A percentile compares a stretch with the other conserved stretches of the same genome.
Conservation (phyloP, 495 filamentous ascomycete genomes). For the Niebla homalea region DNA sequence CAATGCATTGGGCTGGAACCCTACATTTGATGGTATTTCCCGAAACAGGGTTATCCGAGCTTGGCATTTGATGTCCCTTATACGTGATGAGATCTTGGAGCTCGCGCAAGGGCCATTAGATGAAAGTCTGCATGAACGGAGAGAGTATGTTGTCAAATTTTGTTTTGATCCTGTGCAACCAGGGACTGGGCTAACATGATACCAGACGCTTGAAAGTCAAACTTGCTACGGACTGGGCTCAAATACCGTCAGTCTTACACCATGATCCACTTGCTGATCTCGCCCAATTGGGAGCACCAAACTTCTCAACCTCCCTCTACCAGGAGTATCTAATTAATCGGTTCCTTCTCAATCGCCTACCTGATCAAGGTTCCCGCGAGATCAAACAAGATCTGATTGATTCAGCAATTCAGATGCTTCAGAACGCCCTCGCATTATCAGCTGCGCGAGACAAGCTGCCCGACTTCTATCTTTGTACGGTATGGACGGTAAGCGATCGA, state of each 20-base stretch:
- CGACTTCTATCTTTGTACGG: slow-evolving; percentile 37
- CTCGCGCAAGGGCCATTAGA: slow-evolving; percentile 38
- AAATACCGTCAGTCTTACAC: too few species aligned
- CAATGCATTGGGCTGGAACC: slow-evolving; percentile 41
- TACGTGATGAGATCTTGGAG: slow-evolving; percentile 46
- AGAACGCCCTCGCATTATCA: slow-evolving; percentile 31
- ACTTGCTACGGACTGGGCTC: too few species aligned
- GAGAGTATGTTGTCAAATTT: too few species aligned
- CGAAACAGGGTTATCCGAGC: slow-evolving; percentile 34
- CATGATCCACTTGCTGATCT: too few species aligned
- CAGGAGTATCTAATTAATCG: slow-evolving; percentile 42
- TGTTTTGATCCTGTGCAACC: too few species aligned
- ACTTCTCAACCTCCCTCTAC: slow-evolving; percentile 24
- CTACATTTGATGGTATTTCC: slow-evolving; percentile 23
- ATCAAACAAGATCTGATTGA: slow-evolving; percentile 38
- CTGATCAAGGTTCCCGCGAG: slow-evolving; percentile 38
- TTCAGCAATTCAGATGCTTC: slow-evolving; percentile 39
- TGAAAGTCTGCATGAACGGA: neutral
- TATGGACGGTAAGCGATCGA: slow-evolving; percentile 38
- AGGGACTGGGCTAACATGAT: too few species aligned
- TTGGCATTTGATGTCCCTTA: slow-evolving; percentile 33
- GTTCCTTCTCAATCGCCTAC: slow-evolving; percentile 44
- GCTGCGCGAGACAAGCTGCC: slow-evolving; percentile 34
- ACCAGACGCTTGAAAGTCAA: too few species aligned
- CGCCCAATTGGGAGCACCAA: too few species aligned